phyloP scores from a whole-genome alignment of 495 filamentous ascomycete genomes.

The Elasticomyces elasticus region DNA sequence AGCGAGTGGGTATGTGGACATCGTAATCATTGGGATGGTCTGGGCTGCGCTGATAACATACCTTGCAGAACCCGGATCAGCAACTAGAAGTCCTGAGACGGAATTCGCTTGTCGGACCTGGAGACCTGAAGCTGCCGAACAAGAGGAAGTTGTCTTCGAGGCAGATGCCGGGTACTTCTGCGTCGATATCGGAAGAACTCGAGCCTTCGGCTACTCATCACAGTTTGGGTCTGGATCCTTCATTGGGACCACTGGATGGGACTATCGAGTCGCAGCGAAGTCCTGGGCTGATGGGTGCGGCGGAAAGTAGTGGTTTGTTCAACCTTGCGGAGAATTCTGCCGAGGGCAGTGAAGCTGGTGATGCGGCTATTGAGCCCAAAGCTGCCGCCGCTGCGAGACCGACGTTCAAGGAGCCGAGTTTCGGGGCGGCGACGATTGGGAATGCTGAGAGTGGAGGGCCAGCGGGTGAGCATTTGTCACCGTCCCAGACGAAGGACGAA shows the following conservation, averaged over 20 bases:
- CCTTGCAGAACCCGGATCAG: conserved; percentile 54
- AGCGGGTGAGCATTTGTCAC: neutral
- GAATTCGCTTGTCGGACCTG: conserved; percentile 14
- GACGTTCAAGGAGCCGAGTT: conserved; percentile 1
- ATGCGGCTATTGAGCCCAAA: neutral
- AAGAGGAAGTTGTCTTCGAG: neutral
- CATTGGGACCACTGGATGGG: neutral
- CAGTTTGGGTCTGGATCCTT: neutral
- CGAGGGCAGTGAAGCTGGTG: neutral
- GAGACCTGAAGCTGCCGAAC: conserved; percentile 13
- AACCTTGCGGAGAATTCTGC: neutral
- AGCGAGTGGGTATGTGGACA: conserved; percentile 67
- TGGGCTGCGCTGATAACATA: neutral
- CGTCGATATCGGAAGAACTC: conserved; percentile 3
- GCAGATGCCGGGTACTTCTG: neutral
- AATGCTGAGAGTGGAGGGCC: neutral
- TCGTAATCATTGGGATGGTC: neutral
- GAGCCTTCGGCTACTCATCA: neutral
- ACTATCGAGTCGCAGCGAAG: neutral
- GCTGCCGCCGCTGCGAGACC: neutral
- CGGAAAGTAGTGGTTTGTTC: neutral
- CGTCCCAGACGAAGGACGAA: conserved; percentile 1
- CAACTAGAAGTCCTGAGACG: conserved; percentile 60
- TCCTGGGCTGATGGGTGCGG: neutral
- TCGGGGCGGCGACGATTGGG: neutral